Conservation (phyloP, 2,329 filamentous ascomycete genomes). For the Talaromyces marneffei region DNA sequence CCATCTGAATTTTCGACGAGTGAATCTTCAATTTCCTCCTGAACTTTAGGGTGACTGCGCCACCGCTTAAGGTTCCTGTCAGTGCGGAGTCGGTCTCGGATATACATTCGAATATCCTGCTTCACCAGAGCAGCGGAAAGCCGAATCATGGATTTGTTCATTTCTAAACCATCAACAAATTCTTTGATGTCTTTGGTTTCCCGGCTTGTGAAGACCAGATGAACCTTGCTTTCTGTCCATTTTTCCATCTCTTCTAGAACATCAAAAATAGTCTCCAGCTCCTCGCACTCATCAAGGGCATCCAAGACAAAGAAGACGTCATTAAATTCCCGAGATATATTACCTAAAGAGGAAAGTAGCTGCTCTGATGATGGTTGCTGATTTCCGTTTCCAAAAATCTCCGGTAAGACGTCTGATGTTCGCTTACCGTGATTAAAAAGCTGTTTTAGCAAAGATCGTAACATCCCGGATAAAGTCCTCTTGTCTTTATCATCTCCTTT, state of each 20-base stretch:
- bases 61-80: slow-evolving; percentile 10
- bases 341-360: not conserved
- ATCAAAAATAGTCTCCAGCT: slow-evolving; percentile 6
- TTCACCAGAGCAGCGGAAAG: slow-evolving; percentile 7
- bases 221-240: not conserved
- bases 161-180: not conserved
- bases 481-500: slow-evolving; percentile 34
- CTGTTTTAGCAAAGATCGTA: slow-evolving; percentile 10
- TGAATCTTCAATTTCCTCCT: slow-evolving; percentile 10
- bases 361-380: slow-evolving; percentile 1
- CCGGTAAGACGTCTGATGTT: slow-evolving; percentile 15
- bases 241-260: slow-evolving; percentile 4
- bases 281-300: slow-evolving; percentile 12
- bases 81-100: slow-evolving; percentile 6
- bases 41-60: slow-evolving; percentile 1
- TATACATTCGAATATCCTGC: slow-evolving; percentile 11
- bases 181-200: slow-evolving; percentile 12
- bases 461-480: slow-evolving; percentile 11
- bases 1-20: slow-evolving; percentile 10
- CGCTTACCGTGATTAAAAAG: slow-evolving; percentile 17
- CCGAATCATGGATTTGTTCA: not conserved
- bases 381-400: slow-evolving; percentile 16
- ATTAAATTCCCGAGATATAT: slow-evolving; percentile 18
- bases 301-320: slow-evolving; percentile 29
- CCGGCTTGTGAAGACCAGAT: slow-evolving; percentile 8